Evolutionary conservation across 2,329 filamentous ascomycete genomes (phyloP).

Genomic region (Beauveria caledonica): DNA sequence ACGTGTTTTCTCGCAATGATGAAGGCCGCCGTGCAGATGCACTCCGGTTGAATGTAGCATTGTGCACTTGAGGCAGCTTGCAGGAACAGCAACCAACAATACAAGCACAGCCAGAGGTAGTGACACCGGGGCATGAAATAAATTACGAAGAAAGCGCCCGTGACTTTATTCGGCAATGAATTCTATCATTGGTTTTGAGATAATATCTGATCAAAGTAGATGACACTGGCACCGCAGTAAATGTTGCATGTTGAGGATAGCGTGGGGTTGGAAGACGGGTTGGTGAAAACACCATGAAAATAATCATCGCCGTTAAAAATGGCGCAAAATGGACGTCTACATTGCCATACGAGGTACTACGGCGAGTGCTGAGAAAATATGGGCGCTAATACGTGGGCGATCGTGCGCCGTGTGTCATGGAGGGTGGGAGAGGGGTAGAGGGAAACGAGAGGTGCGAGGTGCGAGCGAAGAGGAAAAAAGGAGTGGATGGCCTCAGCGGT

Average conservation of each 20-base stretch:
- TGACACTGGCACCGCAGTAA: not conserved
- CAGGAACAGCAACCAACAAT: too few species aligned
- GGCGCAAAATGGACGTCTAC: conserved; percentile 8
- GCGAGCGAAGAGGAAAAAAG: not conserved
- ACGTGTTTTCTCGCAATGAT: not conserved
- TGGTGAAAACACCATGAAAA: conserved; percentile 11
- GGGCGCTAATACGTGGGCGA: conserved; percentile 2
- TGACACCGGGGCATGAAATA: too few species aligned
- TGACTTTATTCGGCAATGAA: too few species aligned
- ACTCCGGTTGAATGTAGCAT: not conserved
- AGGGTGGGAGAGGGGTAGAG: conserved; percentile 12
- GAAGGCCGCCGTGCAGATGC: not conserved
- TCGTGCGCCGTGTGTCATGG: conserved; percentile 10
- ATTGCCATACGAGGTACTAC: not conserved
- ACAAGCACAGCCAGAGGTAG: too few species aligned
- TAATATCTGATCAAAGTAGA: not conserved
- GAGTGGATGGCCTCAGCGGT: not conserved
- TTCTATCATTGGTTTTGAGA: too few species aligned
- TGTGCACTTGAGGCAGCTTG: not conserved
- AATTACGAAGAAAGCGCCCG: too few species aligned
- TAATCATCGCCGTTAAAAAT: conserved; percentile 4
- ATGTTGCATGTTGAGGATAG: not conserved
- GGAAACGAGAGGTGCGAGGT: not conserved
- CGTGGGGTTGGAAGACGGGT: not conserved
- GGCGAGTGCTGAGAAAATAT: not conserved